Conservation (phyloP, 2,329 filamentous ascomycete genomes). For the Albifimbria verrucaria region DNA sequence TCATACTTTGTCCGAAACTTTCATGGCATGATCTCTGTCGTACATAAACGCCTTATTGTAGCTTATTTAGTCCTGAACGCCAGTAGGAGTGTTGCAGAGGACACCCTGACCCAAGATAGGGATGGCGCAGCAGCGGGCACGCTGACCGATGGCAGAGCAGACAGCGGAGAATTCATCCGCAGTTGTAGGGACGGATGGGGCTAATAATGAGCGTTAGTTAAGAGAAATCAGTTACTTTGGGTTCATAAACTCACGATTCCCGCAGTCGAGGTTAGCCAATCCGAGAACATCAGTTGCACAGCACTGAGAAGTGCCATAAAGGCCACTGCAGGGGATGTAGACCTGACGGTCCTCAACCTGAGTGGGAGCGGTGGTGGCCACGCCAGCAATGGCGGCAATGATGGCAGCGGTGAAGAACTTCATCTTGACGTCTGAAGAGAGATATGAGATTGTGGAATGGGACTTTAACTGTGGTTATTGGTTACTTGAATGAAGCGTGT, state of each 20-base stretch:
- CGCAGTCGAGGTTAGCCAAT: slow-evolving; percentile 55
- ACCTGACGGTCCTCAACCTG: slow-evolving; percentile 26
- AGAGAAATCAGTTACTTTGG: accelerated
- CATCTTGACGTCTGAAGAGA: slow-evolving; percentile 19
- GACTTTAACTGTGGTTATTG: background rate
- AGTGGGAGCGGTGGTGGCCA: slow-evolving; percentile 22
- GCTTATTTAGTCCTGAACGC: slow-evolving; percentile 20
- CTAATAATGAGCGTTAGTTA: slow-evolving; percentile 14
- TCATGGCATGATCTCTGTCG: background rate
- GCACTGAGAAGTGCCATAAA: slow-evolving; percentile 48
- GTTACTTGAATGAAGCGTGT: background rate
- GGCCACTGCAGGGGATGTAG: slow-evolving; percentile 38
- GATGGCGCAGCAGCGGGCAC: slow-evolving; percentile 55
- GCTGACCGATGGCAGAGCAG: slow-evolving; percentile 48
- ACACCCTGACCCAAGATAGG: slow-evolving; percentile 41
- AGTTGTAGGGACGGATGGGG: slow-evolving; percentile 28
- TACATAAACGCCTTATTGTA: background rate
- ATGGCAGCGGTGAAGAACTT: slow-evolving; percentile 24
- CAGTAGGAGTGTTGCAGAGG: slow-evolving; percentile 30
- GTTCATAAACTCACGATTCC: slow-evolving; percentile 39
- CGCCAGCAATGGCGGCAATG: slow-evolving; percentile 14
- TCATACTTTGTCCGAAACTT: too few species aligned
- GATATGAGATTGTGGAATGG: background rate
- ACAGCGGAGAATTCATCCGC: slow-evolving; percentile 40
- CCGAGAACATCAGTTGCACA: slow-evolving; percentile 61